Conservation (phyloP, 2,329 filamentous ascomycete species). For the Ascochyta fabae region DNA sequence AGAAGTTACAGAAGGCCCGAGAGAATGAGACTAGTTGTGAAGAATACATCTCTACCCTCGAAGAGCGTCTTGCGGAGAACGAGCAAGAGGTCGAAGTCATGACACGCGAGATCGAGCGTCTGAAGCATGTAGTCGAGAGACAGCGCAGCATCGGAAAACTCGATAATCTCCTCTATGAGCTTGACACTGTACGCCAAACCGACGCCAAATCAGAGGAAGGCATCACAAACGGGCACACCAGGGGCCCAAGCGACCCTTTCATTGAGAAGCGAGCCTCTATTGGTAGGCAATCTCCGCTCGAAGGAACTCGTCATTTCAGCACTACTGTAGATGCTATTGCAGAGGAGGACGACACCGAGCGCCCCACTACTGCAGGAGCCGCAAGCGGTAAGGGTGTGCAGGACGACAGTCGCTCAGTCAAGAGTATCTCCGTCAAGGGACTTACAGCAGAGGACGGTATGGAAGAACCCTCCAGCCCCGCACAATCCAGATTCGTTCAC, state of each 20-base stretch:
- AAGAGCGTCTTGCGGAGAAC: slow-evolving; percentile 92
- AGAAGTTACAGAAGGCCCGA: slow-evolving; percentile 84
- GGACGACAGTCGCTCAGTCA: slow-evolving; percentile 4
- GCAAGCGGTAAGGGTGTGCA: slow-evolving; percentile 15
- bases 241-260: slow-evolving; percentile 42
- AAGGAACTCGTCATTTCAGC: slow-evolving; percentile 40
- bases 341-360: slow-evolving; percentile 44
- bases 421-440: slow-evolving; percentile 23
- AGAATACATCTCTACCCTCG: slow-evolving; percentile 95
- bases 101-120: slow-evolving; percentile 92
- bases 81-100: slow-evolving; percentile 96
- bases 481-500: slow-evolving; percentile 83
- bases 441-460: slow-evolving; percentile 28
- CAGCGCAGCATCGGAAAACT: slow-evolving; percentile 94
- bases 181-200: slow-evolving; percentile 66
- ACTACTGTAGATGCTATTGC: slow-evolving; percentile 45
- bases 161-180: slow-evolving; percentile 87
- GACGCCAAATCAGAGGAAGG: slow-evolving; percentile 43
- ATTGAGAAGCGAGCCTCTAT: slow-evolving; percentile 37
- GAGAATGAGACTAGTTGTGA: slow-evolving; percentile 91
- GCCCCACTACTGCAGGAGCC: slow-evolving; percentile 36
- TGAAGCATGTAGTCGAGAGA: slow-evolving; percentile 94
- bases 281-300: slow-evolving; percentile 30
- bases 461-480: slow-evolving; percentile 69
- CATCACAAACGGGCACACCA: slow-evolving; percentile 45